Base-by-base conservation (phyloP, 139 green algal species). In the Coccomyxa sp. region DNA sequence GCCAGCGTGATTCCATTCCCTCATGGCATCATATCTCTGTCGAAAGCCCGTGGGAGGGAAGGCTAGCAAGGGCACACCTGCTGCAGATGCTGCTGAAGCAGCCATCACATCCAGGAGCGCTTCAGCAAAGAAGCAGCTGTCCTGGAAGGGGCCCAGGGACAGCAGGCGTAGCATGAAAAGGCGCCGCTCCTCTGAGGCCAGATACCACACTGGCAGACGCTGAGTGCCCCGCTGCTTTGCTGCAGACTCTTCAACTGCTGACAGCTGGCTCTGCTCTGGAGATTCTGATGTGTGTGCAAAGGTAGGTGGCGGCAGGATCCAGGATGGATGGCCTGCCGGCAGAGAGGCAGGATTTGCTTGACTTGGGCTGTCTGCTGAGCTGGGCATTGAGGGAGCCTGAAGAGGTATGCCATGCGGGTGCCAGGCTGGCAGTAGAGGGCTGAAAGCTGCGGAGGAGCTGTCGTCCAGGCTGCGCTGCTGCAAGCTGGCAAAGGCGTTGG, bases 31-130 rank as follows among this genome's bases (percentile, higher is more conserved):
- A n/a, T n/a, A n/a, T n/a, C n/a, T n/a, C n/a, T n/a, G n/a, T n/a
- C n/a, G n/a, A n/a, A n/a, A n/a, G n/a, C n/a, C n/a, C n/a, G n/a
- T n/a, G n/a, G n/a, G n/a, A n/a, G n/a, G n/a, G n/a, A n/a, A n/a
- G n/a, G n/a, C n/a, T n/a, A n/a, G n/a, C n/a, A n/a, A n/a, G n/a
- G n/a, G n/a, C n/a, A n/a, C n/a, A n/a, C n/a, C n/a, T n/a, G n/a
- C n/a, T n/a, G n/a, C n/a, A n/a, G n/a, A n/a, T n/a, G n/a, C n/a
- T n/a, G 16, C 44, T 16, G 44, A 35, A 10, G 55, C 36, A 31
- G 78, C 72, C 54, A 82, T 80, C 33, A 82, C 80, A 27, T 41
- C 55, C 68, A 88, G 68, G 44, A 86, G 76, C 12, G 81, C 78
- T 7, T 58, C 39, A 0, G 72, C 78, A 24, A 82, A 31, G 16